Evolutionary conservation across 2,329 filamentous ascomycete species (phyloP), one percentile per base, ranked within the genome.

Genomic region (Penicillium sp.): DNA sequence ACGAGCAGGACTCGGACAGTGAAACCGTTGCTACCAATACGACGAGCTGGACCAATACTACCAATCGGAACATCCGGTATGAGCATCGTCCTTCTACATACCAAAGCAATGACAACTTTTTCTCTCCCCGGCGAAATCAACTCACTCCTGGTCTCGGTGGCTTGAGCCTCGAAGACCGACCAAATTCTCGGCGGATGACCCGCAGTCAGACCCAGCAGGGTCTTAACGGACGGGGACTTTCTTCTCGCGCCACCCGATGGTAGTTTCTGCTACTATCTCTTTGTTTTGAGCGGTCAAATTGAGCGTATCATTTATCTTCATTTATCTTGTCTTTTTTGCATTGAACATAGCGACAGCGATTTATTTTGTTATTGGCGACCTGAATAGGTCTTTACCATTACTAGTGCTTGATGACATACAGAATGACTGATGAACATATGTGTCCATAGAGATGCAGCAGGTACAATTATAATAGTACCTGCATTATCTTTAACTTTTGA

Each of bases 51-150:
- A 74, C 71, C 6, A 69, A 72, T 61, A 67, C 65, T 31, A 73
- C 70, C 2, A 68, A 69, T 31, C 66, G 61, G 20, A 70, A 74
- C 41, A 74, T 73, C 40, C 68, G 73, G n/a, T 71, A 74, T 48
- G 72, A 68, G 23, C 61, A 63, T 15, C 59, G 58, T 27, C 53
- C 53, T 7, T 57, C 51, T 22, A 52, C 62, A 15, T 57, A 54
- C 20, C 59, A 57, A 42, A 44, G 40, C 27, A 44, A 44, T 27
- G 61, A 63, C 20, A 20, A 55, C 4, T 59, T 65, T 4, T 71
- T 67, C 48, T 72, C 71, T 11, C 70, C 70, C 7, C 63, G 62
- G 46, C 67, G 69, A 4, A 64, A 55, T 33, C 70, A 69, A 43
- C 66, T 73, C n/a, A 68, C 69, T 2, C 65, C 69, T 15, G 69